Base-by-base conservation (phyloP, 306 rosid genomes). In the Quercus gilva region DNA sequence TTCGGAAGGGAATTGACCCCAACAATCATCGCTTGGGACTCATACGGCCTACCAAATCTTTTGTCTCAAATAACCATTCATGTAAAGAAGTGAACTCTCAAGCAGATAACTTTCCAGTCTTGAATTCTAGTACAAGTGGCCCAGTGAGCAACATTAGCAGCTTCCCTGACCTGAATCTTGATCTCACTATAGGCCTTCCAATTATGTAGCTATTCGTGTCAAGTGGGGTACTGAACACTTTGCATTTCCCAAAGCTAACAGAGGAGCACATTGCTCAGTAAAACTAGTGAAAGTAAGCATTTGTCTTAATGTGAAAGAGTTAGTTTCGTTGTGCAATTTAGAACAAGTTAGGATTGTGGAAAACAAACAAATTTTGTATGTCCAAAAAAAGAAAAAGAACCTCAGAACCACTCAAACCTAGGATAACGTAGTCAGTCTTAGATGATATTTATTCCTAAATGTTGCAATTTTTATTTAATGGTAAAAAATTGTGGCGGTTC, bases 91-190 rank as follows among this genome's bases (percentile, higher is more conserved):
- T 17, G 8, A 20, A 18, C 68, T 55, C 33, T 58, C 61, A 68
- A 9, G 76, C n/a, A 10, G 14, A 68, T 25, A 14, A 67, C 11
- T 15, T 11, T 23, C 49, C 51, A 49, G 76, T 68, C 56, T 18
- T 31, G 29, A 67, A 52, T 18, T 41, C 72, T 19, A 41, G 45
- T 41, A 26, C 69, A 51, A 18, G 77, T 21, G 69, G 13, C 63
- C 10, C 14, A 11, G 9, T 18, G 3, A 68, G 71, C 79, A 58
- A 73, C 74, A 37, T 28, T 19, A 71, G 35, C 60, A 49, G 15
- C 28, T 74, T 85, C 55, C 85, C 85, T 6, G 84, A 78, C 55
- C 60, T 85, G 73, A 85, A 85, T 64, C 86, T 85, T 59, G 88
- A 85, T 37, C 86, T 85, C 71, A 77, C 82, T 1, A 68, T 68